These are phyloP conservation scores for Penicillium verhagenii DNA, from an alignment of 495 filamentous ascomycete species.

Conservation along the genomic window DNA sequence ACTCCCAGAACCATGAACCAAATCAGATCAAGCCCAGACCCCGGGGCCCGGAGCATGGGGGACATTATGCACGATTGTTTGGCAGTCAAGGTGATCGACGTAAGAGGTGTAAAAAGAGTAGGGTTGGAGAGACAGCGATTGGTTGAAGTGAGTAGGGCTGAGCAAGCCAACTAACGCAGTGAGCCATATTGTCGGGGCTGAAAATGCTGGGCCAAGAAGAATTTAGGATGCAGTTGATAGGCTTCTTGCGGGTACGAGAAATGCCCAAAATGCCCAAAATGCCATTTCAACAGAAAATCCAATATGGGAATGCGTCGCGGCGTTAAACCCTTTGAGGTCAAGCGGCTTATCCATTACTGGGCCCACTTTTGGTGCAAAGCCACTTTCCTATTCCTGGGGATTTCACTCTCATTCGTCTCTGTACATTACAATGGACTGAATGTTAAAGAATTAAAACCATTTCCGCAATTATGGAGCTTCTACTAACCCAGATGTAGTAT, in stretches of 20 bases:
- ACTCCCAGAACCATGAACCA: not conserved
- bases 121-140: not conserved
- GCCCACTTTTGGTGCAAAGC: not conserved
- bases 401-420: no score
- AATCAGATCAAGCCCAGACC: conserved; percentile 3
- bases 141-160: conserved; percentile 8
- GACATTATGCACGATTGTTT: conserved; percentile 3
- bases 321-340: conserved; percentile 5
- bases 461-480: no score
- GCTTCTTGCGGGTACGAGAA: not conserved
- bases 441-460: no score
- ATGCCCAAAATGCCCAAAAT: no score
- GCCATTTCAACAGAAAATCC: no score
- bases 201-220: not conserved
- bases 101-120: not conserved
- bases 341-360: not conserved
- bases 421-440: no score
- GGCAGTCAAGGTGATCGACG: conserved; percentile 4
- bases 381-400: no score
- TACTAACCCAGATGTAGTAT: not conserved
- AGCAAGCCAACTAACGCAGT: not conserved
- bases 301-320: conserved; percentile 4
- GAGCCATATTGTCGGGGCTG: not conserved
- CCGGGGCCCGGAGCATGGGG: not conserved
- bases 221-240: not conserved